Base-by-base conservation (phyloP, 1,139 yeast genomes). In the Nadsonia starkeyi-henricii region DNA sequence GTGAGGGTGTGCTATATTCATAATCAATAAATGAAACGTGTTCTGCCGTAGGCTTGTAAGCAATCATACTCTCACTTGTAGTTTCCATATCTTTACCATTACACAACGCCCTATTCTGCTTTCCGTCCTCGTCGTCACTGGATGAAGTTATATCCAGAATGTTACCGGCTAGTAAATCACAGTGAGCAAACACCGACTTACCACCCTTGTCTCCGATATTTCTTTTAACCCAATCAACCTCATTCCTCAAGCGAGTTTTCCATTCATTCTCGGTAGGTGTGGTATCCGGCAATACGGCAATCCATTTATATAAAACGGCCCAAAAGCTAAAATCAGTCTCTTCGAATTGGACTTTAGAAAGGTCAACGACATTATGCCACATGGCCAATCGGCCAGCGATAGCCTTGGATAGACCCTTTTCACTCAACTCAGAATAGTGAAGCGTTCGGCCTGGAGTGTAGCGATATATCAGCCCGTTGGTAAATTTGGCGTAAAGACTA, bases 1-100 rank as follows among this genome's bases (percentile, higher is more conserved):
- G 89, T 1, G 86, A 85, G 2, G 85, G 84, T 58, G 81, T 71
- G 74, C 85, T 79, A 59, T 84, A 84, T 65, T 84, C 94, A 60
- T 83, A 84, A 61, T 84, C 94, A 47, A 84, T 84, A 58, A 84
- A 82, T 26, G 78, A 72, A 18, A 81, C 72, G 2, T 56, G 51
- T 28, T 52, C 47, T 1, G 57, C 50, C 13, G 79, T 79, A 52
- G 74, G 74, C 42, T 55, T 53, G 12, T 52, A 44, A 9, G 19
- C 15, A 26, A n/a, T 19, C 2, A 30, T 23, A 41, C 18, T 23
- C 28, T 43, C 42, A 12, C 13, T 23, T 41, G 36, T 20, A n/a
- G 41, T 20, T 21, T 33, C 26, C 26, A 30, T 42, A 20, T 18
- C 30, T 19, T 20, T 15, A 26, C 17, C 17, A 4, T 13, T 4